phyloP scores from a whole-genome alignment of 108 stramenopile genomes.

The Pseudonitzschia pungens region DNA sequence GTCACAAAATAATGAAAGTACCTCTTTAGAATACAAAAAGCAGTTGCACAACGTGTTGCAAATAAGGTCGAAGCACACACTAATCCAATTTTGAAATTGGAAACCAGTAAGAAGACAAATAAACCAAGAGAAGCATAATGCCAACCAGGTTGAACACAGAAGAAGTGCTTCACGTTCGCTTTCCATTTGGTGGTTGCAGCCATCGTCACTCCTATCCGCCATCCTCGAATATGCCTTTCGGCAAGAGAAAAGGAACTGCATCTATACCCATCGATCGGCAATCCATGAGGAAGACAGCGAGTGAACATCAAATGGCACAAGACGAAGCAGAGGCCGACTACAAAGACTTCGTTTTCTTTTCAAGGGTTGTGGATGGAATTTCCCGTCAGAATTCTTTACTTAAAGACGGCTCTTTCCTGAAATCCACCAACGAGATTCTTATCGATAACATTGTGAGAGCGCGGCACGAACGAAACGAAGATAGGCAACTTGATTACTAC shows the following conservation, averaged over 20 bases:
- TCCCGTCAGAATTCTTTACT: slow-evolving; percentile 17
- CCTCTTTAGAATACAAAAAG: too few species aligned
- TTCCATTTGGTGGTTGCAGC: too few species aligned
- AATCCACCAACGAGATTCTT: slow-evolving; percentile 13
- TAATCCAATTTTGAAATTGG: slow-evolving; percentile 1
- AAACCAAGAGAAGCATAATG: too few species aligned
- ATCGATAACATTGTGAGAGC: slow-evolving; percentile 31
- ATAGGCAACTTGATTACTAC: not conserved
- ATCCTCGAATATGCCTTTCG: not conserved
- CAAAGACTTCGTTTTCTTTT: slow-evolving; percentile 44
- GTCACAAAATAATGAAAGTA: too few species aligned
- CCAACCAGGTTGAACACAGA: too few species aligned
- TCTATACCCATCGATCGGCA: slow-evolving; percentile 13
- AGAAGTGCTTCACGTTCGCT: too few species aligned
- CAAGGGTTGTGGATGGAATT: slow-evolving; percentile 51
- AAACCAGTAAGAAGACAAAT: too few species aligned
- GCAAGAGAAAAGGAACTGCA: not conserved
- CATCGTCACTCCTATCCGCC: slow-evolving; percentile 1
- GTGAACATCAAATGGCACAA: slow-evolving; percentile 41
- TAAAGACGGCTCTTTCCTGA: slow-evolving; percentile 6
- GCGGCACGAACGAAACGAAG: slow-evolving; percentile 18
- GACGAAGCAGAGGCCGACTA: slow-evolving; percentile 50
- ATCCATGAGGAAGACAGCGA: slow-evolving; percentile 32
- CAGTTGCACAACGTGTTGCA: too few species aligned
- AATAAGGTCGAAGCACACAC: not conserved